phyloP scores from a whole-genome alignment of 2,329 filamentous ascomycete species.

The Cladobotryum protrusum region DNA sequence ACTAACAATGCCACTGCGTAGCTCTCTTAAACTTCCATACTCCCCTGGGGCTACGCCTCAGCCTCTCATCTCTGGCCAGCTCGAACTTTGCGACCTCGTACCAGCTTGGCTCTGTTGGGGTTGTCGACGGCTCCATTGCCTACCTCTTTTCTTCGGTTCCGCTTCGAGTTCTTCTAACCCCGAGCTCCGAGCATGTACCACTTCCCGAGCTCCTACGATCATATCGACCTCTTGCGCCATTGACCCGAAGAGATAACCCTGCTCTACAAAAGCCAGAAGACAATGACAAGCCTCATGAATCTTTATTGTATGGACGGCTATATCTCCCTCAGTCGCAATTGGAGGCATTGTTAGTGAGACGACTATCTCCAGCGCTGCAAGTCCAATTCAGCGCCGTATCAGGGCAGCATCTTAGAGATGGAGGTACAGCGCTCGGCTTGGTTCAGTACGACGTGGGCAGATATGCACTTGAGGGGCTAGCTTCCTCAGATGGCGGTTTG shows the following conservation, averaged over 20 bases:
- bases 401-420: conserved; percentile 62
- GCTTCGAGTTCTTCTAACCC: conserved; percentile 57
- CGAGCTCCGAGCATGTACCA: conserved; percentile 67
- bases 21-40: conserved; percentile 84
- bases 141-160: conserved; percentile 91
- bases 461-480: conserved; percentile 84
- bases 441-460: conserved; percentile 79
- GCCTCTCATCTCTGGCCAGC: conserved; percentile 84
- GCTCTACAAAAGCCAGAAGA: conserved; percentile 15
- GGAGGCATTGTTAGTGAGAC: conserved; percentile 76
- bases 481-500: conserved; percentile 85
- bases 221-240: conserved; percentile 70
- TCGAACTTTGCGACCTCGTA: conserved; percentile 94
- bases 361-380: conserved; percentile 71
- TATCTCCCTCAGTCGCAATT: conserved; percentile 81
- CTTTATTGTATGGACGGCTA: conserved; percentile 68
- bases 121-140: conserved; percentile 94
- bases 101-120: conserved; percentile 77
- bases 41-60: conserved; percentile 75
- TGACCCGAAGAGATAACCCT: conserved; percentile 31
- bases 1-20: conserved; percentile 27
- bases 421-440: conserved; percentile 67
- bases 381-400: conserved; percentile 76
- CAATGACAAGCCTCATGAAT: conserved; percentile 36
- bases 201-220: conserved; percentile 73